Conservation (phyloP, 2,329 filamentous ascomycete species). For the Lithohypha guttulata region DNA sequence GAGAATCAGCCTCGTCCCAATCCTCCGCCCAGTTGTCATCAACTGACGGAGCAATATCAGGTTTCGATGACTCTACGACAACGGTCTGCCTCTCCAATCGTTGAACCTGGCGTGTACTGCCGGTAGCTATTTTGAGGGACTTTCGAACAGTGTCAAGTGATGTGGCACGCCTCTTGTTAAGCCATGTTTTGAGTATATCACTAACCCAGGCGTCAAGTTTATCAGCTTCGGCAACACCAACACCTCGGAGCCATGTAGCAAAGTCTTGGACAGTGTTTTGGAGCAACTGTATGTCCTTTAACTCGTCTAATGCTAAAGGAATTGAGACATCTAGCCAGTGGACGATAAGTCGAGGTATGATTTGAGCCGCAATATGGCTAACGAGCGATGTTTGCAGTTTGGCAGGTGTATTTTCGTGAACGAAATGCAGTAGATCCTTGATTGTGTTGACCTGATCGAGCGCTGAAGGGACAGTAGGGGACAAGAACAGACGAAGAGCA, state of each 20-base stretch:
- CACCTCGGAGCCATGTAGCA: constrained; percentile 49
- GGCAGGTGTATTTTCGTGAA: not conserved
- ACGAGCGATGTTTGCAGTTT: constrained; percentile 2
- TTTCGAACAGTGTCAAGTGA: constrained; percentile 64
- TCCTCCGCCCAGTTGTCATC: constrained; percentile 68
- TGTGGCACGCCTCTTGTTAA: constrained; percentile 69
- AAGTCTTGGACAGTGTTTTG: constrained; percentile 57
- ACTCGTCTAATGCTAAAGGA: constrained; percentile 57
- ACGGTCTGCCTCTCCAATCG: constrained; percentile 67
- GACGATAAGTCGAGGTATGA: constrained; percentile 58
- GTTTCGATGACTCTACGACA: constrained; percentile 59
- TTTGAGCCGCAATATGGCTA: constrained; percentile 21
- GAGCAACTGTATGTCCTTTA: constrained; percentile 40
- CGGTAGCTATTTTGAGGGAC: constrained; percentile 57
- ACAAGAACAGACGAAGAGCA: not conserved
- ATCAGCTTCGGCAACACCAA: constrained; percentile 51
- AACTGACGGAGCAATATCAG: constrained; percentile 37
- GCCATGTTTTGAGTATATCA: constrained; percentile 71
- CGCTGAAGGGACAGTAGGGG: not conserved
- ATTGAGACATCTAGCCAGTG: constrained; percentile 68
- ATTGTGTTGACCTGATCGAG: not conserved
- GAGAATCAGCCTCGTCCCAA: constrained; percentile 52
- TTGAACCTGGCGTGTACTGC: constrained; percentile 60
- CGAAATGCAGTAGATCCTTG: not conserved
- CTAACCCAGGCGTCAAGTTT: constrained; percentile 70